Evolutionary conservation across 2,329 filamentous ascomycete genomes (phyloP), one percentile per base, ranked within the genome.

Genomic region (Penicillium glabrum): DNA sequence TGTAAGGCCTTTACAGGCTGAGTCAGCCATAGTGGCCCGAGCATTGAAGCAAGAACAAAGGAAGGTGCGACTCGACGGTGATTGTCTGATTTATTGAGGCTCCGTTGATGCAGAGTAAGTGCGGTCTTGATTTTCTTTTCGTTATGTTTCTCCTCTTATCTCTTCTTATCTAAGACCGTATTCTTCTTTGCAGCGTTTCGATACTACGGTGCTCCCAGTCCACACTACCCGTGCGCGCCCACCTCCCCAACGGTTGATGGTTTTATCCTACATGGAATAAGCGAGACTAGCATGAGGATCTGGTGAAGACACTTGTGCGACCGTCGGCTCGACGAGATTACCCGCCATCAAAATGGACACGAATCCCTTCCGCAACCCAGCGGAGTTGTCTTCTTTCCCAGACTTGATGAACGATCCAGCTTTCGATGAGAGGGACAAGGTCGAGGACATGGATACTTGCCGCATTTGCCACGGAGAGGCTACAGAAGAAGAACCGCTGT

Each of bases 391-490:
- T 14, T 49, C 66, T 26, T 69, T 70, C 23, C 78, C 80, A 35
- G 82, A 85, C 62, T 63, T 85, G 63, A 85, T 84, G 83, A 85
- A 84, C 70, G 82, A 85, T 64, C 79, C 81, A 46, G 72, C 77
- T 53, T 82, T 79, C 63, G 78, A 72, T 50, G 64, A 67, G 46
- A 75, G 75, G 61, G 70, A 72, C 33, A 75, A 67, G 56, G 69
- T 71, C 23, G 77, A 82, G 54, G 87, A 89, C 53, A 82, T 83
- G 55, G 90, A 96, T 70, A 96, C 92, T n/a, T 99, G 95, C 80
- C 88, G 95, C 59, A 99, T 99, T 80, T 99, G 95, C 77, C 86
- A 96, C 66, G 91, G 91, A 51, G 96, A 99, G 75, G 91, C 86
- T 54, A 90, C 89, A 1, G 75, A 82, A 4, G 84, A 90, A 4